Conservation (phyloP, 768 basidiomycete genomes). For the Boletus subcaerulescens region DNA sequence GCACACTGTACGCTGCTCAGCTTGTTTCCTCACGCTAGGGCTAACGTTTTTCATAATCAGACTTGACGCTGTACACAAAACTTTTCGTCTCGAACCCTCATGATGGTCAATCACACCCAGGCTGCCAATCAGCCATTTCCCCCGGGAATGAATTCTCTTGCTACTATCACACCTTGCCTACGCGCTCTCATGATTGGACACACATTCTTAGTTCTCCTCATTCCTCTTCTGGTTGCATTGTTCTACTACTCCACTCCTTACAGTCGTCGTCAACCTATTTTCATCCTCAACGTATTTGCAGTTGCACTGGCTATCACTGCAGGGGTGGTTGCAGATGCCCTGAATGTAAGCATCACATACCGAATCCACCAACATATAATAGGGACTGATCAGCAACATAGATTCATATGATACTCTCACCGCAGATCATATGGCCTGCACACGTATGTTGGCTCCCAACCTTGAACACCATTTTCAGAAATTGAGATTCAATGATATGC, state of each 20-base stretch:
- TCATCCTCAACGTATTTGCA: constrained; percentile 20
- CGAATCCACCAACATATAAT: too few relatives aligned
- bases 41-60: not conserved
- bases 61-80: too few relatives aligned
- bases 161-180: constrained; percentile 6
- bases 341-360: constrained; percentile 1
- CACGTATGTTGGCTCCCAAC: not conserved
- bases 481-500: not conserved
- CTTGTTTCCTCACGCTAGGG: not conserved
- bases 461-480: not conserved
- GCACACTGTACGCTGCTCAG: not conserved
- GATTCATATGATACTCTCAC: constrained; percentile 23
- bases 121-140: not conserved
- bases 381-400: constrained; percentile 1
- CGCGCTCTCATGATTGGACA: constrained; percentile 22
- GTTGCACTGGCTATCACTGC: constrained; percentile 9
- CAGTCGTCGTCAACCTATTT: constrained; percentile 20
- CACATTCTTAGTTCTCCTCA: constrained; percentile 22
- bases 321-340: constrained; percentile 1
- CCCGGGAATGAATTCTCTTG: not conserved
- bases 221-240: constrained; percentile 20
- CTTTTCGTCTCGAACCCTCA: not conserved
- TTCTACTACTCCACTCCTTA: constrained; percentile 24
- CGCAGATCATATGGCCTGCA: constrained; percentile 9
- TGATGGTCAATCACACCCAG: not conserved